These are phyloP conservation scores for Fusarium continuum DNA, from an alignment of 2,329 filamentous ascomycete genomes.

Conservation along the genomic window DNA sequence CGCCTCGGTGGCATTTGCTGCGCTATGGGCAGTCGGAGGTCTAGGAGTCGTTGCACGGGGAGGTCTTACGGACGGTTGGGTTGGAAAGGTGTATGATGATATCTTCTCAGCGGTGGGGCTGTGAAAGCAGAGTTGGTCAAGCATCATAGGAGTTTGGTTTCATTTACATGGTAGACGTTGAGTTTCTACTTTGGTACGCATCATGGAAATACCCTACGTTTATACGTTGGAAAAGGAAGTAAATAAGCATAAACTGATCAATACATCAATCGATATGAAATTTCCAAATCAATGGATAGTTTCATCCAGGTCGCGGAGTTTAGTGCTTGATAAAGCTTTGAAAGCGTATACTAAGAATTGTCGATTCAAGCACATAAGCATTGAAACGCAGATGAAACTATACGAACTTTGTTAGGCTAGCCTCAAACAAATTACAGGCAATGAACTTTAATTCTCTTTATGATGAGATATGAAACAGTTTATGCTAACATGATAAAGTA, in stretches of 20 bases:
- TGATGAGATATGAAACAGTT: no score
- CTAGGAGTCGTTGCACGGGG: slow-evolving; percentile 79
- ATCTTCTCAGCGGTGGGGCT: slow-evolving; percentile 55
- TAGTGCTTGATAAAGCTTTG: no score
- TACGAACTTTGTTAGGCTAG: no score
- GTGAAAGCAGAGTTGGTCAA: slow-evolving; percentile 26
- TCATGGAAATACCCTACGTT: slow-evolving; percentile 39
- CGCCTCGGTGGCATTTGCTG: slow-evolving; percentile 64
- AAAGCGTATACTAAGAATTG: no score
- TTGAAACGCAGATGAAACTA: no score
- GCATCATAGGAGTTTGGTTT: slow-evolving; percentile 40
- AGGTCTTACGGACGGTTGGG: slow-evolving; percentile 77
- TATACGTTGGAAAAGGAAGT: slow-evolving; percentile 10
- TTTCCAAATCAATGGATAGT: no score
- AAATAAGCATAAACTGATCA: background rate
- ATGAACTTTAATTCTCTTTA: no score
- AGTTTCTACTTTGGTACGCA: slow-evolving; percentile 28
- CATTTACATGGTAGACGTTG: slow-evolving; percentile 27
- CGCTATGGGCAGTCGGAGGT: slow-evolving; percentile 83
- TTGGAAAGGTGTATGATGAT: slow-evolving; percentile 81
- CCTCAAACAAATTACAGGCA: no score
- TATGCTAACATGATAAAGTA: no score
- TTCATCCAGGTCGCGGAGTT: no score
- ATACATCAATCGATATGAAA: background rate
- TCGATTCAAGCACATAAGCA: no score